phyloP scores from a whole-genome alignment of 805 yeast species.

The Monosporozyma yasuniensis region DNA sequence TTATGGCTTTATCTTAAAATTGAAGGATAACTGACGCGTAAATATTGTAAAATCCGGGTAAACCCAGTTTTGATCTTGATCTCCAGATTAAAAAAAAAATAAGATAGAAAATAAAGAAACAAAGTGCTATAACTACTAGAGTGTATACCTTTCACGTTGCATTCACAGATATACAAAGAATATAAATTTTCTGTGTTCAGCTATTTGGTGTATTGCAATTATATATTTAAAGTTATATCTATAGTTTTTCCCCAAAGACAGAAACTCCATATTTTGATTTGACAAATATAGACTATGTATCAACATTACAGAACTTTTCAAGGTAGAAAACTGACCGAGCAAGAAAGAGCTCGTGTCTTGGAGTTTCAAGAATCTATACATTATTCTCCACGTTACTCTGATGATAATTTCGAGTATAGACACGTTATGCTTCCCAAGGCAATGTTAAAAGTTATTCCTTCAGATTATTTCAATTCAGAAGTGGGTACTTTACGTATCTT shows the following conservation, averaged over 20 bases:
- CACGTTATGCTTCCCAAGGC: slow-evolving; percentile 96
- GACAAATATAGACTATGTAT: no score
- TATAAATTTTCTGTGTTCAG: no score
- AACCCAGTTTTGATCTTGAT: neutral
- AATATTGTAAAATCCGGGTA: neutral
- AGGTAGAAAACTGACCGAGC: slow-evolving; percentile 64
- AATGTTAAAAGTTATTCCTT: slow-evolving; percentile 88
- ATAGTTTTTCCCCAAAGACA: no score
- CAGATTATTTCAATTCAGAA: slow-evolving; percentile 86
- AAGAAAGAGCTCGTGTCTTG: slow-evolving; percentile 76
- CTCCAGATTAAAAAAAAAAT: neutral
- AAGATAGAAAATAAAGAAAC: neutral
- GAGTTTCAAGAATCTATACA: slow-evolving; percentile 93
- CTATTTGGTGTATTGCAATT: no score
- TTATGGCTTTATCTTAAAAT: no score
- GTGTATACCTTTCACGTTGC: no score
- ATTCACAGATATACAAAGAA: no score
- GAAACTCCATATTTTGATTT: no score
- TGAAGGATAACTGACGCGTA: no score
- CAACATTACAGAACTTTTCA: slow-evolving; percentile 30
- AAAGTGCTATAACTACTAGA: no score
- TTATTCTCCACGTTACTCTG: slow-evolving; percentile 85
- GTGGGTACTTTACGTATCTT: slow-evolving; percentile 89
- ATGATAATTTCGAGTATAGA: slow-evolving; percentile 85
- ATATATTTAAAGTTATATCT: no score